phyloP scores from a whole-genome alignment of 345 rosid species.

The Heritiera littoralis region DNA sequence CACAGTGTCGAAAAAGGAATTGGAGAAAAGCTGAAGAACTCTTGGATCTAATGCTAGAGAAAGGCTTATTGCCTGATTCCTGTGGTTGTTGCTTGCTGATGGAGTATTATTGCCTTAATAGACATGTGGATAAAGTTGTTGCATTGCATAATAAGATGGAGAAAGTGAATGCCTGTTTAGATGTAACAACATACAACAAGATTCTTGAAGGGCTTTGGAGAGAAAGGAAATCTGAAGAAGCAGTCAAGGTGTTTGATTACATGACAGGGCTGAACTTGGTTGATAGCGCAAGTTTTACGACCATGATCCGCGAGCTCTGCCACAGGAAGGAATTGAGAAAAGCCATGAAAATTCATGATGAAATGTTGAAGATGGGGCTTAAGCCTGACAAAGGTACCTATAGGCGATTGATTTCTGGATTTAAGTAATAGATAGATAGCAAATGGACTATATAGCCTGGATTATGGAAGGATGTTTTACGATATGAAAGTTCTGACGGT shows the following conservation, averaged over 20 bases:
- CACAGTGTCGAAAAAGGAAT: conserved; percentile 41
- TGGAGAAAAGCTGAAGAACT: conserved; percentile 63
- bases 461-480: not conserved
- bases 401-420: conserved; percentile 56
- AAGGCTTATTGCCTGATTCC: conserved; percentile 50
- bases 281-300: conserved; percentile 44
- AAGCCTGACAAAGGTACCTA: conserved; percentile 63
- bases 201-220: conserved; percentile 52
- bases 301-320: conserved; percentile 57
- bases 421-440: conserved; percentile 27
- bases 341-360: conserved; percentile 75
- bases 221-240: conserved; percentile 46
- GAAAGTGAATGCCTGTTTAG: conserved; percentile 50
- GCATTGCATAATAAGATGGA: conserved; percentile 46
- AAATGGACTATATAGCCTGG: not conserved
- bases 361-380: conserved; percentile 63
- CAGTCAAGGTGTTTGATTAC: conserved; percentile 48
- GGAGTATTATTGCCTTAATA: conserved; percentile 49
- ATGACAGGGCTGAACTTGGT: conserved; percentile 44
- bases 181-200: conserved; percentile 46
- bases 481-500: not conserved
- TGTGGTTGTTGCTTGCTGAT: conserved; percentile 47
- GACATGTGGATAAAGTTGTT: conserved; percentile 54
- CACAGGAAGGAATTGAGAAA: conserved; percentile 49
- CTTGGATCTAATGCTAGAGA: conserved; percentile 48